Evolutionary conservation across 2,329 filamentous ascomycete species (phyloP), one percentile per base, ranked within the genome.

Genomic region (Periconia sp.): DNA sequence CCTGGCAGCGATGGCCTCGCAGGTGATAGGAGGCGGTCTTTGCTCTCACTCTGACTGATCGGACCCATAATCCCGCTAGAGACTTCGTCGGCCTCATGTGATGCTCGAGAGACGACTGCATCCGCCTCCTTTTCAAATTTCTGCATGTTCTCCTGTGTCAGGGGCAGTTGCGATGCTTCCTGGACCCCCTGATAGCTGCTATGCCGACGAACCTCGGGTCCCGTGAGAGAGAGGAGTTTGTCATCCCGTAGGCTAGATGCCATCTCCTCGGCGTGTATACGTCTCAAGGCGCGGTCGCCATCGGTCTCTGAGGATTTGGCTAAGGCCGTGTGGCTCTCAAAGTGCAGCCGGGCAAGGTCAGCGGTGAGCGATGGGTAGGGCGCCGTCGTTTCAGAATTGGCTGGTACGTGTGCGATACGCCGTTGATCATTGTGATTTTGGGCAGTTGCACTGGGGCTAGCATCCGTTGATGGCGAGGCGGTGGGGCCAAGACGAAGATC

Each of bases 181-280:
- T 54, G 43, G 6, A 24, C 31, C 36, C 52, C 56, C 30, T 63
- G 54, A 30, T 53, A 45, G 25, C 12, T 56, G 24, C 51, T 43
- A 34, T 58, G 57, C 26, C 48, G 56, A 36, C 62, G 49, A 23
- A 58, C 43, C 31, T 62, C 52, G 12, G 71, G 68, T 15, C 73
- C 72, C 23, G 71, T 75, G 15, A 73, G 68, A n/a, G 72, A 73
- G 12, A 83, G 68, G 13, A 83, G 61, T 53, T 81, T 81, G 45
- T 81, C 76, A 53, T 83, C 78, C 12, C 80, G 70, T 4, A 82
- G 61, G 35, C 70, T 65, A 18, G 75, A 76, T 3, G 80, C 80
- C 59, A 78, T 78, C 52, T 83, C 80, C 59, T 82, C 79, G 6
- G 77, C 75, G 12, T 74, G 65, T 34, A 76, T 73, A n/a, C 77